Base-by-base conservation (phyloP, 2,329 filamentous ascomycete genomes). In the Epichloe sp. region DNA sequence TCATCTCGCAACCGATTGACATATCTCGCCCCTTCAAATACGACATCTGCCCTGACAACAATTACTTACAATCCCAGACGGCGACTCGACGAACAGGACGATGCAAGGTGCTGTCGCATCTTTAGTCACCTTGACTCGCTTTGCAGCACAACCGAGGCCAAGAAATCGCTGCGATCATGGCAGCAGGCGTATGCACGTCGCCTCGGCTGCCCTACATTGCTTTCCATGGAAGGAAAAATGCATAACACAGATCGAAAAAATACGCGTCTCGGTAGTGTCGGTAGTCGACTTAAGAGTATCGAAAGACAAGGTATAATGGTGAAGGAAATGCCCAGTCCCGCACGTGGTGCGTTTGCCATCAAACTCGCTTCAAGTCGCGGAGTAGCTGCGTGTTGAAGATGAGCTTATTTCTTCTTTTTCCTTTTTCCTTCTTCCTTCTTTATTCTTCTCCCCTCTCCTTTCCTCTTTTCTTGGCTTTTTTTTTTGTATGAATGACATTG, bases 71-170 rank as follows among this genome's bases (percentile, higher is more conserved):
- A 58, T 7, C 49, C 55, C 51, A 52, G 37, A 47, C 40, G 11
- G 7, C 51, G 44, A 41, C 51, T 40, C 43, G 51, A 40, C 52
- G 71, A 54, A 26, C 58, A 73, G 52, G 72, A 78, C 7, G 69
- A 76, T n/a, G 60, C 63, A 36, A 66, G 70, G 31, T 65, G 61
- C 44, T 64, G 63, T 10, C 71, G 72, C 34, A 67, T 76, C 0
- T 77, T 81, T 49, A 46, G 57, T 2, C 65, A 73, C 35, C 68
- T 81, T 0, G 69, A 74, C 41, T 59, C 63, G 0, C 60, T 72
- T 14, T 81, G 78, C 53, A 58, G 60, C 8, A 79, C 73, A 0
- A 58, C 58, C 2, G 73, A 75, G 47, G 76, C 78, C 1, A 68
- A 64, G n/a, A 58, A 63, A 5, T 69, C 77, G 35, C 62, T 81